Conservation (phyloP, 2,329 filamentous ascomycete genomes). For the Cladosporium halotolerans region DNA sequence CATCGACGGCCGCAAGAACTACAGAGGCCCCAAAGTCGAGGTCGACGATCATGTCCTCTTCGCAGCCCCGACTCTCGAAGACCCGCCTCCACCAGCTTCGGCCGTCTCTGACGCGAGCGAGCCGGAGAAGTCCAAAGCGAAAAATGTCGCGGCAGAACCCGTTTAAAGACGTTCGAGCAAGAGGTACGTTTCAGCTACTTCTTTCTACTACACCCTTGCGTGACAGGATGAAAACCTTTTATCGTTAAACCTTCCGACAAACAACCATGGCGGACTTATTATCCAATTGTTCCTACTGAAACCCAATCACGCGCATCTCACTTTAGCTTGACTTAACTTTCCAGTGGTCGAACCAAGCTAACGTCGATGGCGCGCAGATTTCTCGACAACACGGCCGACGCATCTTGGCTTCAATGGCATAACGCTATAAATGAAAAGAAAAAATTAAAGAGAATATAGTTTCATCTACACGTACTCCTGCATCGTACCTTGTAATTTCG, state of each 20-base stretch:
- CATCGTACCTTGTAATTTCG: no score
- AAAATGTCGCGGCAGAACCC: background rate
- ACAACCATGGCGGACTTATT: conserved; percentile 9
- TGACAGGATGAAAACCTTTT: conserved; percentile 9
- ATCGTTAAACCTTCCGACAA: conserved; percentile 10
- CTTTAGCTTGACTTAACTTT: background rate
- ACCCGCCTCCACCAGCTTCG: background rate
- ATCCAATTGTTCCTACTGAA: conserved; percentile 16
- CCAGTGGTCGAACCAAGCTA: no score
- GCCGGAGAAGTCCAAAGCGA: background rate
- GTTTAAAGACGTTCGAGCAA: background rate
- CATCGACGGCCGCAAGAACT: conserved; percentile 56
- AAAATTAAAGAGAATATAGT: no score
- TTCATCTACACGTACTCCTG: no score
- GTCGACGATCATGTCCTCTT: conserved; percentile 26
- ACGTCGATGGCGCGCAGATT: no score
- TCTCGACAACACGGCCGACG: no score
- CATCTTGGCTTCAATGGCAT: no score
- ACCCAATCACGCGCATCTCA: background rate
- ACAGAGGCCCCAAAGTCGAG: conserved; percentile 42
- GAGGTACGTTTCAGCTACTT: background rate
- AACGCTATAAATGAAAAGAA: no score
- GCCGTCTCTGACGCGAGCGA: background rate
- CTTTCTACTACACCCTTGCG: background rate
- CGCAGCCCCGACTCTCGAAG: conserved; percentile 19